Evolutionary conservation across 306 rosid genomes (phyloP).

Genomic region (Prunus mira): DNA sequence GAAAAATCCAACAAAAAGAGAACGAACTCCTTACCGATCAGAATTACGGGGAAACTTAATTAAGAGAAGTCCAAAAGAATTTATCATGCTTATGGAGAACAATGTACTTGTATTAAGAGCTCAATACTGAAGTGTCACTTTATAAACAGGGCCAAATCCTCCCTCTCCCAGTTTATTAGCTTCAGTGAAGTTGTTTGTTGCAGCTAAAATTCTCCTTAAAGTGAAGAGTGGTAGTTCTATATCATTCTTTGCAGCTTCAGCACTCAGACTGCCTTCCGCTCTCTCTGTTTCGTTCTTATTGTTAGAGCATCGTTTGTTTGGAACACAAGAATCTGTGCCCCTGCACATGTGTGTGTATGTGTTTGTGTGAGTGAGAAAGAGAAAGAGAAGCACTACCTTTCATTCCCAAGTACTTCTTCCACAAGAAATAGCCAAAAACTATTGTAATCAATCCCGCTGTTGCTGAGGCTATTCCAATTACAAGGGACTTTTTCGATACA

Average conservation of each 20-base stretch:
- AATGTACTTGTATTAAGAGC: background rate
- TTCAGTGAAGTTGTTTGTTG: slow-evolving; percentile 47
- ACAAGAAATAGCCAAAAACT: background rate
- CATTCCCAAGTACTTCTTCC: background rate
- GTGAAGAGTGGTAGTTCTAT: slow-evolving; percentile 35
- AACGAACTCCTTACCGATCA: too few relatives aligned
- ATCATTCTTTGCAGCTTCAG: slow-evolving; percentile 24
- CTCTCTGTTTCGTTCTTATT: background rate
- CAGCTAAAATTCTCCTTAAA: slow-evolving; percentile 28
- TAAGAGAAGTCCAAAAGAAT: background rate
- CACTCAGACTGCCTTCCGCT: background rate
- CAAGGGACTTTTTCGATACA: background rate
- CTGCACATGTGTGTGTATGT: background rate
- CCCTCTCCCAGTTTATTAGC: slow-evolving; percentile 50
- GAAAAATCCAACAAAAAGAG: background rate
- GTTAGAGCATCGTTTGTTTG: background rate
- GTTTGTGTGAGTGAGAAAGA: background rate
- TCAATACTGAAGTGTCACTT: slow-evolving; percentile 16
- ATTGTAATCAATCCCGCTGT: background rate
- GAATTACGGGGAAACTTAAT: background rate
- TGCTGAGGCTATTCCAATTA: background rate
- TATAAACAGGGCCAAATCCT: slow-evolving; percentile 59
- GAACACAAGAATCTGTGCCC: background rate
- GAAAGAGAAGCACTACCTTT: background rate
- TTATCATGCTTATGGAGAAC: background rate